phyloP scores from a whole-genome alignment of 257 asterid genomes.

The Verbena officinalis region DNA sequence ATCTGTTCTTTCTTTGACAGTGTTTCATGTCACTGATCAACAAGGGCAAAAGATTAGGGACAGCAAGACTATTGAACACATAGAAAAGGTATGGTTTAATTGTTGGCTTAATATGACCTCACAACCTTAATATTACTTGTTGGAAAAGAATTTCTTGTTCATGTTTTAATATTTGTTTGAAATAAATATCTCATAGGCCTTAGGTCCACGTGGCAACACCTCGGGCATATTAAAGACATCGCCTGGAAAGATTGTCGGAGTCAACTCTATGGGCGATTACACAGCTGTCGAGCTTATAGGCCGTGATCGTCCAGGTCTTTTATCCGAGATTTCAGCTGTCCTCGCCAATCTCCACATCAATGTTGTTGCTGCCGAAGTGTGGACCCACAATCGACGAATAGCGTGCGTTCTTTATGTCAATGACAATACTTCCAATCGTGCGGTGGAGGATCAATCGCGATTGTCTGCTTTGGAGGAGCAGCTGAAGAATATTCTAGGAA shows the following conservation, averaged over 20 bases:
- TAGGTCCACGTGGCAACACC: slow-evolving; percentile 83
- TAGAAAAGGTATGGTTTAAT: slow-evolving; percentile 69
- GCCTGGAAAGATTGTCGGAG: slow-evolving; percentile 68
- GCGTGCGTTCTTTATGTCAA: slow-evolving; percentile 93
- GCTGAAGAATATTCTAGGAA: slow-evolving; percentile 69
- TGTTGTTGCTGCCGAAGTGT: slow-evolving; percentile 90
- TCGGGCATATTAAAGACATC: slow-evolving; percentile 60
- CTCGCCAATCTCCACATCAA: slow-evolving; percentile 83
- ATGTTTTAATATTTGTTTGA: slow-evolving; percentile 23
- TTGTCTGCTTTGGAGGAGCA: slow-evolving; percentile 78
- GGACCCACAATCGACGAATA: slow-evolving; percentile 89
- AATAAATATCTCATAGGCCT: slow-evolving; percentile 48
- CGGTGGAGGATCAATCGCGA: slow-evolving; percentile 67
- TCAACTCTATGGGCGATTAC: slow-evolving; percentile 66
- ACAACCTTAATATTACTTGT: background rate
- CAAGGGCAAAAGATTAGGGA: slow-evolving; percentile 84
- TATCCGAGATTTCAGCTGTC: slow-evolving; percentile 85
- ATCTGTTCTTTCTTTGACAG: slow-evolving; percentile 50
- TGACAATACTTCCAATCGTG: slow-evolving; percentile 54
- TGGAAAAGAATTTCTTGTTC: background rate
- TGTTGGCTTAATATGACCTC: background rate
- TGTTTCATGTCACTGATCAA: slow-evolving; percentile 94
- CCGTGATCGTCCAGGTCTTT: slow-evolving; percentile 86
- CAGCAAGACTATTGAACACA: slow-evolving; percentile 63
- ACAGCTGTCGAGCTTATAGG: slow-evolving; percentile 89